phyloP scores from a whole-genome alignment of 73 alveolate species.

The Paraurostyla sp. region DNA sequence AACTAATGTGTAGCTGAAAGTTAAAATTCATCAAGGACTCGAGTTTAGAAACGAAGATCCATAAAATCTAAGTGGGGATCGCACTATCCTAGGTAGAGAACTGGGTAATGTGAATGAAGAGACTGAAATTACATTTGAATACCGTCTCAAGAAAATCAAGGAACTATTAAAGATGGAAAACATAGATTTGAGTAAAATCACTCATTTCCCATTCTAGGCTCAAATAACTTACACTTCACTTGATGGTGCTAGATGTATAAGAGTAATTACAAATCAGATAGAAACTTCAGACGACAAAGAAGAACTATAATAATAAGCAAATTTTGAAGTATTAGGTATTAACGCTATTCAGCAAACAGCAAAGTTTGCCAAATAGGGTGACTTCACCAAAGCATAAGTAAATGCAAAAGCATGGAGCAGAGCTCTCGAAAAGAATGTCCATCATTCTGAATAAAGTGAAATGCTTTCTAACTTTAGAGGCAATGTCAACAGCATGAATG shows the following conservation, averaged over 20 bases:
- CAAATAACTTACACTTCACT: constrained; percentile 82
- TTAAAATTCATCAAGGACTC: constrained; percentile 86
- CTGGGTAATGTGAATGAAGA: constrained; percentile 93
- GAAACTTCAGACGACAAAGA: constrained; percentile 87
- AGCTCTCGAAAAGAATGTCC: constrained; percentile 25
- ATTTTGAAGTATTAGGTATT: constrained; percentile 85
- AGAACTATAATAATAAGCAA: constrained; percentile 84
- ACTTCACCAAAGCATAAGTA: constrained; percentile 82
- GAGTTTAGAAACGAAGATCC: constrained; percentile 91
- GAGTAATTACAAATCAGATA: constrained; percentile 86
- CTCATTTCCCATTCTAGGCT: constrained; percentile 89
- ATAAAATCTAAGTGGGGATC: constrained; percentile 65
- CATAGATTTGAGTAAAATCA: constrained; percentile 72
- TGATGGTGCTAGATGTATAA: constrained; percentile 89
- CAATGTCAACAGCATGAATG: not conserved
- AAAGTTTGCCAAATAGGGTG: constrained; percentile 85
- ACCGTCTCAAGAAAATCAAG: constrained; percentile 76
- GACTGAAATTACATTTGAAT: constrained; percentile 91
- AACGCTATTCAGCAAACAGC: constrained; percentile 92
- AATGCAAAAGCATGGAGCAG: constrained; percentile 67
- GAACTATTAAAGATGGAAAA: constrained; percentile 73
- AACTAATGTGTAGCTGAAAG: constrained; percentile 83
- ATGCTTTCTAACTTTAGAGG: not conserved
- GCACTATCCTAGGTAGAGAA: constrained; percentile 71
- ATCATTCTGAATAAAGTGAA: not conserved